These are phyloP conservation scores for Uronychia setigera DNA, from an alignment of 73 alveolate genomes.

Conservation along the genomic window DNA sequence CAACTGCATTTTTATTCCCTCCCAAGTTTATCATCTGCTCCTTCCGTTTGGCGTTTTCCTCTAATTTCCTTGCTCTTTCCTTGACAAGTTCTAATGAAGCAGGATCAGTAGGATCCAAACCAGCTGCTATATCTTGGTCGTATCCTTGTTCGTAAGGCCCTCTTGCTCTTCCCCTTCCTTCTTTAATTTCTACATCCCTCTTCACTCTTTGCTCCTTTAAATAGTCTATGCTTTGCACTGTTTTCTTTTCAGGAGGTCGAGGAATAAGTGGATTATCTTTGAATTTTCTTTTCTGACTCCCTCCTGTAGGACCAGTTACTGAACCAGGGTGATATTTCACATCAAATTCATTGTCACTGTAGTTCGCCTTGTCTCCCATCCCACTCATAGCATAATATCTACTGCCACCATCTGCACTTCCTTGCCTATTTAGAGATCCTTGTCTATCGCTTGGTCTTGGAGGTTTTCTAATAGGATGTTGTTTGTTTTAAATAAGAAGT, in stretches of 20 bases:
- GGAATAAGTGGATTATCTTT: constrained; percentile 33
- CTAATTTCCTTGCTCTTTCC: constrained; percentile 27
- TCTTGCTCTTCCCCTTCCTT: constrained; percentile 3
- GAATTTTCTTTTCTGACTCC: not conserved
- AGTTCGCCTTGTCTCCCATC: not conserved
- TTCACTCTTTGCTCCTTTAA: constrained; percentile 37
- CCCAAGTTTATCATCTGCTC: constrained; percentile 16
- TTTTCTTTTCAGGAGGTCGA: constrained; percentile 6
- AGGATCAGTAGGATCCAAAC: not conserved
- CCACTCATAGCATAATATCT: not conserved
- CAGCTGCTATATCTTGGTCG: not conserved
- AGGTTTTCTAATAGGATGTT: not conserved
- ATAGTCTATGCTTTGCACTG: constrained; percentile 18
- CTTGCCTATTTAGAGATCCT: not conserved
- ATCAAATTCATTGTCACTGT: not conserved
- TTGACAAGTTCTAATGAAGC: not conserved
- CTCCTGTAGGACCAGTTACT: too few species aligned
- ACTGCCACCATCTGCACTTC: constrained; percentile 1
- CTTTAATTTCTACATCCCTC: constrained; percentile 47
- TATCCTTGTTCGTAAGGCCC: not conserved
- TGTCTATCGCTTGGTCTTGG: not conserved
- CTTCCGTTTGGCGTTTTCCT: constrained; percentile 34
- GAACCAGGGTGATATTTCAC: constrained; percentile 12
- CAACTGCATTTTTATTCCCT: constrained; percentile 17
- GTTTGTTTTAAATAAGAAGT: not conserved